Base-by-base conservation (phyloP, 2,329 filamentous ascomycete species). In the Rutstroemia sp. region DNA sequence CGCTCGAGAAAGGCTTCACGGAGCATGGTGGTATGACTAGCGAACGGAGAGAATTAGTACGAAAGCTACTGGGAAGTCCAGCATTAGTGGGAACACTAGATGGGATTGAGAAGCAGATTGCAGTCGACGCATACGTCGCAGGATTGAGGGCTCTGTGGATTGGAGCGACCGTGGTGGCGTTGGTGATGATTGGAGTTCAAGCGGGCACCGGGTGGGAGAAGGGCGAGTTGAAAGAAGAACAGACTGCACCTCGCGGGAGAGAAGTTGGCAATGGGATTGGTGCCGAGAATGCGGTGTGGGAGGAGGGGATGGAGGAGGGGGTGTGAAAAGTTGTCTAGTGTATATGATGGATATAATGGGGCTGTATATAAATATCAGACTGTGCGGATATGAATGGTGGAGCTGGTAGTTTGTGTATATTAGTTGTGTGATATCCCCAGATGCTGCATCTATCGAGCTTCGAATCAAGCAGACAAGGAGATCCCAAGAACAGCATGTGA, bases 31-130 rank as follows among this genome's bases (percentile, higher is more conserved):
- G 61, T 0, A 19, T 67, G 38, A 51, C 30, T 17, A 7, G 25
- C 2, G 44, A 59, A 25, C 63, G 60, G 51, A 72, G 69, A 2
- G 71, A 76, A 1, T 68, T 86, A 17, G 73, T 84, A 1, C 71
- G 78, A n/a, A 73, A 73, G 51, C 68, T 86, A 12, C 64, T 84
- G 9, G 83, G 82, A 0, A 82, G 79, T 61, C 83, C 83, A 2
- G 80, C 76, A 1, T 66, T 82, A 14, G 81, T 84, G 0, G 68
- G 70, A 30, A 66, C 64, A 10, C 62, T 86, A 45, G 60, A 70
- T 0, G 81, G 80, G 0, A 63, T 69, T 6, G 79, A 83, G 58
- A 74, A 69, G 42, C 68, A 71, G 8, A 70, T 83, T 25, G 82
- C 82, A 0, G 66, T 82, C 1, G 57, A 69, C 12, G 76, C 76